Evolutionary conservation across 139 green algal species (phyloP).

Genomic region (Marvania coccoides): DNA sequence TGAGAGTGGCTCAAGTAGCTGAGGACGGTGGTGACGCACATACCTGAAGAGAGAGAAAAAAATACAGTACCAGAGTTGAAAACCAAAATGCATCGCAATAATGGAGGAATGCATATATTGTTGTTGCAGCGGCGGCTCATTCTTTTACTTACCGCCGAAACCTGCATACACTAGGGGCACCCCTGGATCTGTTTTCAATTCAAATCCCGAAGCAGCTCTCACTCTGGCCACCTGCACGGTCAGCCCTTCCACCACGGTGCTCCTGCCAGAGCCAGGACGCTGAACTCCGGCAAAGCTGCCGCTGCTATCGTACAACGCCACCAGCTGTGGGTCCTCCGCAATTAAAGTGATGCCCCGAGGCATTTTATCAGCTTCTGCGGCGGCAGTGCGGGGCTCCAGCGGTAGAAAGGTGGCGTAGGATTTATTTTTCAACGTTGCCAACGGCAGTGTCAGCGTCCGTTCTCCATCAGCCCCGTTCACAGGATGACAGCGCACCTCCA

Average conservation of each 20-base stretch:
- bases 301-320: constrained; percentile 72
- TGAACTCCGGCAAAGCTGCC: constrained; percentile 86
- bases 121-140: no score
- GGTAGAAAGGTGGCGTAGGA: no score
- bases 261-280: constrained; percentile 62
- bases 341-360: no score
- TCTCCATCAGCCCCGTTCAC: background rate
- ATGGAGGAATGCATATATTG: no score
- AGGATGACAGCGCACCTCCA: constrained; percentile 49
- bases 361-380: background rate
- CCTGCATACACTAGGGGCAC: constrained; percentile 87
- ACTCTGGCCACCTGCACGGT: constrained; percentile 64
- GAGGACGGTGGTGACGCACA: constrained; percentile 61
- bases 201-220: constrained; percentile 65
- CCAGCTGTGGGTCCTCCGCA: constrained; percentile 70
- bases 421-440: constrained; percentile 61
- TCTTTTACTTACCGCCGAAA: no score
- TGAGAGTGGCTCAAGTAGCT: constrained; percentile 88
- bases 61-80: no score
- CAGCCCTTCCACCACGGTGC: constrained; percentile 74
- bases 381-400: background rate
- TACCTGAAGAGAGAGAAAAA: no score
- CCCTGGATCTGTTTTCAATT: constrained; percentile 85
- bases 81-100: no score
- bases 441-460: constrained; percentile 54